A percentile compares a stretch with the other conserved stretches of the same genome.
Conservation (phyloP, 2,329 filamentous ascomycete genomes). For the Drechslera avenae region DNA sequence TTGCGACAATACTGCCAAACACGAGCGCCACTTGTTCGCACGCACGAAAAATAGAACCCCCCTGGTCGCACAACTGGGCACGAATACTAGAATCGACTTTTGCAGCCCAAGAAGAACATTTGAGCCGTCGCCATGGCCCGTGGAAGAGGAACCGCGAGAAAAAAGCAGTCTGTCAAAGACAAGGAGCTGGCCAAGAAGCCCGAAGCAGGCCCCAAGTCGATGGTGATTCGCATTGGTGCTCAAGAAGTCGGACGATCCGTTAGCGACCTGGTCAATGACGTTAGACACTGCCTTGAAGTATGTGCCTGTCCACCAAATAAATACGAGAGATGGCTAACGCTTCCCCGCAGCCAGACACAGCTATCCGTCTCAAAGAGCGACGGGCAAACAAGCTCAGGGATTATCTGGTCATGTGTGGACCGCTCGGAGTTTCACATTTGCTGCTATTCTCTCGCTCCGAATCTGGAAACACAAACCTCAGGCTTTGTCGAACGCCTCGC, state of each 20-base stretch:
- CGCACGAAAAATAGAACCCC: neutral
- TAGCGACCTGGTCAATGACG: conserved; percentile 88
- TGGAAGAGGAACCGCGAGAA: conserved; percentile 35
- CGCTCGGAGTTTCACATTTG: conserved; percentile 89
- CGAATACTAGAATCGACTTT: neutral
- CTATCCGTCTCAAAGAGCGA: conserved; percentile 74
- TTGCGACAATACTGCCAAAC: too few relatives aligned
- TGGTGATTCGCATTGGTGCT: conserved; percentile 97
- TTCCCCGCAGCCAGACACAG: conserved; percentile 71
- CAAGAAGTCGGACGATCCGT: conserved; percentile 90
- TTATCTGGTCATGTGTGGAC: conserved; percentile 94
- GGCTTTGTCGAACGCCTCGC: conserved; percentile 83
- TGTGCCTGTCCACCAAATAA: too few relatives aligned
- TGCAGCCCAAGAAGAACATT: conserved; percentile 9
- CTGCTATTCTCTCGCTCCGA: conserved; percentile 90
- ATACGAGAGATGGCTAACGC: too few relatives aligned
- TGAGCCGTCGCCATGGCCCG: conserved; percentile 33
- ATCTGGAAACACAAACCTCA: conserved; percentile 88
- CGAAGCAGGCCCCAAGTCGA: conserved; percentile 80
- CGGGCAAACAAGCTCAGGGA: conserved; percentile 55
- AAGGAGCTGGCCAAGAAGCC: conserved; percentile 60
- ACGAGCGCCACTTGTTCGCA: neutral
- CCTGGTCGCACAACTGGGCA: too few relatives aligned
- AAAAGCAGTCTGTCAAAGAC: conserved; percentile 43
- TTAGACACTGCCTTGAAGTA: conserved; percentile 85